These are phyloP conservation scores for Dittrichia graveolens DNA, from an alignment of 129 eudicot species.

Conservation along the genomic window DNA sequence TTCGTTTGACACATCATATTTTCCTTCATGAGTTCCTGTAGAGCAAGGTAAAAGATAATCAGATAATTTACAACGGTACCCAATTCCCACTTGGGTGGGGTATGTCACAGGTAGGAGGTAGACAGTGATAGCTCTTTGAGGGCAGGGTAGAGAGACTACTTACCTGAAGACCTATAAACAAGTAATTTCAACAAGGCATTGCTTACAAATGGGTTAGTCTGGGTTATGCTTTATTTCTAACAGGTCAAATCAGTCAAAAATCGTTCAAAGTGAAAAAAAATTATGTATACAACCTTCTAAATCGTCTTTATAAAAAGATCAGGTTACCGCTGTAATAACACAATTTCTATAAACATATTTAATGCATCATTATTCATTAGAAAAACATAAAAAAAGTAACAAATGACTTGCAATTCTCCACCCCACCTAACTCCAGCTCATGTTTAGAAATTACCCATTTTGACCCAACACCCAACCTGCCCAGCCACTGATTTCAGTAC, in stretches of 20 bases:
- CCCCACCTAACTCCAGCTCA: neutral
- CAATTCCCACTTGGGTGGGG: no score
- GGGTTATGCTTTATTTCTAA: neutral
- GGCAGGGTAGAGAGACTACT: no score
- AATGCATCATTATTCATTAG: neutral
- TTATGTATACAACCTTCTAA: neutral
- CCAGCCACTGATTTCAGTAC: neutral
- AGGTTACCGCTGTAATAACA: neutral
- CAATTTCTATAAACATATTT: neutral
- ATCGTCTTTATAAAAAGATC: neutral
- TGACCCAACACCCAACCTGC: neutral
- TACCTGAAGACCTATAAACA: no score
- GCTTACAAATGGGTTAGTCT: neutral
- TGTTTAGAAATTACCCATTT: neutral
- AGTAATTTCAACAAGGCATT: neutral
- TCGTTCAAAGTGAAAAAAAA: neutral
- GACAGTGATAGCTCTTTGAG: no score
- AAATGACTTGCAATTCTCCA: neutral
- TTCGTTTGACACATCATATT: conserved; percentile 39
- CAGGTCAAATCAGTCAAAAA: neutral
- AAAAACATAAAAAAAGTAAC: neutral
- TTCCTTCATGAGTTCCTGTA: conserved; percentile 50
- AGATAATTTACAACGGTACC: neutral
- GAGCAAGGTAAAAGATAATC: neutral
- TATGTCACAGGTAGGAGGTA: no score